Conservation (phyloP, 2,329 filamentous ascomycete species). For the Colletotrichum scovillei region DNA sequence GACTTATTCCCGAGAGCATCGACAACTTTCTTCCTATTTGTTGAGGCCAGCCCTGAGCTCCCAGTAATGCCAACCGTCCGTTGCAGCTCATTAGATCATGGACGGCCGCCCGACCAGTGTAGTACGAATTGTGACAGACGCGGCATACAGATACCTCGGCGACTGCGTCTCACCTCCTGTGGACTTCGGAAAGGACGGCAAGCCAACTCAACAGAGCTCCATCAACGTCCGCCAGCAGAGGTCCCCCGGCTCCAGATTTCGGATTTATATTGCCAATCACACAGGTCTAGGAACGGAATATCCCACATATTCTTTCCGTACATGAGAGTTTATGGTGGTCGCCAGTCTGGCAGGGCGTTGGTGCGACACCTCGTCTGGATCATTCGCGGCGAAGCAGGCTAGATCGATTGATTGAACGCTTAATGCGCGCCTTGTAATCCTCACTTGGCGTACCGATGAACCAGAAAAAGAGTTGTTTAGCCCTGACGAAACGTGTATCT, state of each 20-base stretch:
- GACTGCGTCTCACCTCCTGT: not conserved
- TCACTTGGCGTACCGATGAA: constrained; percentile 9
- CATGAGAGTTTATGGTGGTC: not conserved
- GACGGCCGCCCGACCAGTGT: not conserved
- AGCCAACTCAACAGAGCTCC: not conserved
- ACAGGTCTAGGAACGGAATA: not conserved
- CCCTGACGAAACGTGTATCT: constrained; percentile 21
- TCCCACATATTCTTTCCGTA: not conserved
- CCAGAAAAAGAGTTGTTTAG: constrained; percentile 7
- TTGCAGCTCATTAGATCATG: not conserved
- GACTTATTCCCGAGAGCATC: not conserved
- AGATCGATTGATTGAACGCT: not conserved
- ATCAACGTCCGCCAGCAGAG: not conserved
- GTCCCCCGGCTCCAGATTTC: constrained; percentile 5
- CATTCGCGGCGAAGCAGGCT: not conserved
- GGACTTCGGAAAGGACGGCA: constrained; percentile 17
- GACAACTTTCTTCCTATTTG: not conserved
- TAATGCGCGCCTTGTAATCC: not conserved
- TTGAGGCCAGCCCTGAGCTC: not conserved
- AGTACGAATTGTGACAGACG: constrained; percentile 3
- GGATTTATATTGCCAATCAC: constrained; percentile 9
- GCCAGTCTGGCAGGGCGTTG: constrained; percentile 7
- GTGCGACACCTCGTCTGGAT: not conserved
- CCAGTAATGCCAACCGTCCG: not conserved
- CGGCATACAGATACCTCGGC: constrained; percentile 17